Base-by-base conservation (phyloP, 2,329 filamentous ascomycete species). In the Epichloe bromicola region DNA sequence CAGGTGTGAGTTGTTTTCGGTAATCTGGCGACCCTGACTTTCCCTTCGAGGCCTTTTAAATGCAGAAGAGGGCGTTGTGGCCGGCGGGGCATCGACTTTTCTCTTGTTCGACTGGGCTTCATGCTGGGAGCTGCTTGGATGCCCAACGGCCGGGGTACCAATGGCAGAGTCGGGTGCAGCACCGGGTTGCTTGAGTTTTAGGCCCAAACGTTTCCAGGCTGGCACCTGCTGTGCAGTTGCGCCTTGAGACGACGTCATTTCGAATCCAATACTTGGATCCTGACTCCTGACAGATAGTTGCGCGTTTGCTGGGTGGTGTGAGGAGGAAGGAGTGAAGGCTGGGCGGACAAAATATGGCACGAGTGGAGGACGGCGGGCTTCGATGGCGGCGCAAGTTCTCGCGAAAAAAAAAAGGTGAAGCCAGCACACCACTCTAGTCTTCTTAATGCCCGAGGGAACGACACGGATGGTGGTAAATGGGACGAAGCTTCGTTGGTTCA, bases 131-230 rank as follows among this genome's bases (percentile, higher is more conserved):
- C 54, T 57, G 58, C 58, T 60, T 65, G 63, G 65, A 55, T 65
- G 65, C 65, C 66, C 66, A 67, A 68, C 65, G 58, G 59, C 59
- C 57, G 59, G 59, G 51, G 52, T 52, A 52, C 58, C 60, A 57
- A 57, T 57, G 56, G 59, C 59, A 57, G 62, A 56, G 51, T 63
- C 65, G 48, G 62, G 57, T 59, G 59, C 61, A 58, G 61, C 60
- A 57, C 61, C 59, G 51, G 61, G 58, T 55, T 64, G 61, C 66
- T 80, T 80, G 67, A 80, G 76, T 70, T 79, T 79, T 63, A 80
- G 74, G 66, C 78, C 78, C 71, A 80, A 74, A 70, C 75, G 74
- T 63, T 80, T 80, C 77, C 78, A 80, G 56, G 76, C 76, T 52
- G 78, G 77, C 55, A 75, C 68, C 59, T 69, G 70, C 63, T 70